A percentile compares a stretch with the other conserved stretches of the same genome.
phyloP scores from a whole-genome alignment of 2,329 filamentous ascomycete species.

The Colletotrichum kahawae region DNA sequence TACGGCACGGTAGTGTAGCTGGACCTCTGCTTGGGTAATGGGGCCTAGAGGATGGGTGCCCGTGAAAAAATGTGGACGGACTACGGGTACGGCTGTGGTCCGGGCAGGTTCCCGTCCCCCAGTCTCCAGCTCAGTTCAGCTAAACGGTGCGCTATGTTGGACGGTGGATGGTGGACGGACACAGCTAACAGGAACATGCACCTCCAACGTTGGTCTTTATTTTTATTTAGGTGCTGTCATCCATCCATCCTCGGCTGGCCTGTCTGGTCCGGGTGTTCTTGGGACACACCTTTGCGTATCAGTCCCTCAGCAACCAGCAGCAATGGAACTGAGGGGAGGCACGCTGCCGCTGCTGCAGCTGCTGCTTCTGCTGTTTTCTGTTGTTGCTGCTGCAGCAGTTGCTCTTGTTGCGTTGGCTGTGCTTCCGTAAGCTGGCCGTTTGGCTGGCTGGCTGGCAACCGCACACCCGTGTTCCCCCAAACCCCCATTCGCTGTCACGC shows the following conservation, averaged over 20 bases:
- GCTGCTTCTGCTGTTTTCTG: neutral
- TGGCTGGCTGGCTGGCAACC: neutral
- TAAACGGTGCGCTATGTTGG: neutral
- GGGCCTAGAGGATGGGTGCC: neutral
- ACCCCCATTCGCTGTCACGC: neutral
- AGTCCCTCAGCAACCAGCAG: neutral
- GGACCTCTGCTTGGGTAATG: neutral
- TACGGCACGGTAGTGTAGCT: neutral
- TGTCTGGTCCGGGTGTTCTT: neutral
- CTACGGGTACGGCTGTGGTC: neutral
- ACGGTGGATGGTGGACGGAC: neutral
- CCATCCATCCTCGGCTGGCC: neutral
- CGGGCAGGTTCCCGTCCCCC: neutral
- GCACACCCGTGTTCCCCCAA: neutral
- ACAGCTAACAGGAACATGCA: neutral
- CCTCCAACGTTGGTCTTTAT: neutral
- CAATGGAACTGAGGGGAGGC: neutral
- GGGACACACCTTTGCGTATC: neutral
- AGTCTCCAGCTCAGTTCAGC: neutral
- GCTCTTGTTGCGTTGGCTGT: constrained; percentile 14
- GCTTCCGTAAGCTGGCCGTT: neutral
- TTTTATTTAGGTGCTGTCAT: neutral
- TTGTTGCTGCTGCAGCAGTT: neutral
- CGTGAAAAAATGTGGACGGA: neutral
- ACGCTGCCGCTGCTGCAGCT: neutral